phyloP scores from a whole-genome alignment of 2,329 filamentous ascomycete genomes.

The Alternaria brassicae region DNA sequence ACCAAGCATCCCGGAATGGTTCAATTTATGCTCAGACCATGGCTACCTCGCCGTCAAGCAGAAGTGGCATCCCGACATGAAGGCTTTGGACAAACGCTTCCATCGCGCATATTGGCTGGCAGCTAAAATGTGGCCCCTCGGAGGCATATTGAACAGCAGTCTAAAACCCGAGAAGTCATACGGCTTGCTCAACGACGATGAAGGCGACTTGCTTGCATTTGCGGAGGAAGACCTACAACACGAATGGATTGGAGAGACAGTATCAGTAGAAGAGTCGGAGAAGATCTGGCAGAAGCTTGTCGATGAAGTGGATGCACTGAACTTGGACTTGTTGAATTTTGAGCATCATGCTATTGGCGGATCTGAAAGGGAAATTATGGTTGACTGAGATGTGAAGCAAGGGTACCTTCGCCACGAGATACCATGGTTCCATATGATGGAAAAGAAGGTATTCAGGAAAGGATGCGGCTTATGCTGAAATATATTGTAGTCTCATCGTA shows the following conservation, averaged over 20 bases:
- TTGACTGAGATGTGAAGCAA: neutral
- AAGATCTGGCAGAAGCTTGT: slow-evolving; percentile 11
- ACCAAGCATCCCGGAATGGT: slow-evolving; percentile 1
- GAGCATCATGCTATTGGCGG: slow-evolving; percentile 10
- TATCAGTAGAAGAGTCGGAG: neutral
- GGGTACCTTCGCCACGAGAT: neutral
- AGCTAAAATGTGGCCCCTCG: slow-evolving; percentile 25
- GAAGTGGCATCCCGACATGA: slow-evolving; percentile 25
- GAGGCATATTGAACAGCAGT: slow-evolving; percentile 22
- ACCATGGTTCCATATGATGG: neutral
- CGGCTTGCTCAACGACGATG: slow-evolving; percentile 11
- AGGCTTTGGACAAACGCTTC: slow-evolving; percentile 31
- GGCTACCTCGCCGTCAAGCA: slow-evolving; percentile 14
- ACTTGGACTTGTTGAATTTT: neutral
- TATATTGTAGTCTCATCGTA: neutral
- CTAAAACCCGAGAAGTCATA: neutral
- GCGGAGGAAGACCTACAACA: slow-evolving; percentile 14
- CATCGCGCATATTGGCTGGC: slow-evolving; percentile 42
- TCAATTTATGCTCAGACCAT: neutral
- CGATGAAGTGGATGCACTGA: neutral
- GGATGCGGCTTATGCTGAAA: neutral
- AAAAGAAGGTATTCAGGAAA: neutral
- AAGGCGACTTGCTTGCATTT: slow-evolving; percentile 8
- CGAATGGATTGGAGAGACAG: slow-evolving; percentile 7
- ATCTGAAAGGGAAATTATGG: neutral